Conservation (phyloP, 148 eudicot genomes). For the Oxyria digyna region DNA sequence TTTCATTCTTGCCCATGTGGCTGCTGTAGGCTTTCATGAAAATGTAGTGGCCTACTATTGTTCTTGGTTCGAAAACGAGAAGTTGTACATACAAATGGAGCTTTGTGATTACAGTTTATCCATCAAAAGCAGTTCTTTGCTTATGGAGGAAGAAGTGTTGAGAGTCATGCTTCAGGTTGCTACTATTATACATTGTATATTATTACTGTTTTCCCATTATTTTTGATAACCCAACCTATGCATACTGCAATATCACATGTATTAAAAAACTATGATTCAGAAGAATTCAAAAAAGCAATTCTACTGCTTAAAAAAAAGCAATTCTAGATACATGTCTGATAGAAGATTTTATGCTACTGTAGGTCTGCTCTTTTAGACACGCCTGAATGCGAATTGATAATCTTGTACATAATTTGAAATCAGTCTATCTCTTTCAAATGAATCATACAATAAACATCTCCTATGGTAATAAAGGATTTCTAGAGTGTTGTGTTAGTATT, state of each 20-base stretch:
- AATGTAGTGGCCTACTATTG: conserved; percentile 66
- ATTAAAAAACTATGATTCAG: not conserved
- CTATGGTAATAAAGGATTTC: not conserved
- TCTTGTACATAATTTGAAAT: not conserved
- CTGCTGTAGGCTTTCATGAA: conserved; percentile 58
- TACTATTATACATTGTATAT: not conserved
- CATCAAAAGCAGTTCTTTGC: conserved; percentile 20
- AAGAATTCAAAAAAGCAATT: no score
- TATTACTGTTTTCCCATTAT: not conserved
- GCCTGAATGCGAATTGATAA: not conserved
- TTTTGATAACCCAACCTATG: not conserved
- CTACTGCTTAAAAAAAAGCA: no score
- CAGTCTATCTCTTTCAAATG: not conserved
- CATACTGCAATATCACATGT: not conserved
- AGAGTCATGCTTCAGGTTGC: conserved; percentile 57
- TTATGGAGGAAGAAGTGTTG: conserved; percentile 44
- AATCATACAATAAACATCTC: not conserved
- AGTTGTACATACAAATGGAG: conserved; percentile 86
- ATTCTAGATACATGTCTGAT: not conserved
- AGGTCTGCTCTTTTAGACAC: not conserved
- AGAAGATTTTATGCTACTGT: not conserved
- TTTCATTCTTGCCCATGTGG: conserved; percentile 1
- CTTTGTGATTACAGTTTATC: conserved; percentile 79
- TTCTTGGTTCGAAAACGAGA: conserved; percentile 86
- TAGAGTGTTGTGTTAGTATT: not conserved